Evolutionary conservation across 257 asterid species (phyloP), one percentile per base, ranked within the genome.

Genomic region (Solanum tarapatanum): DNA sequence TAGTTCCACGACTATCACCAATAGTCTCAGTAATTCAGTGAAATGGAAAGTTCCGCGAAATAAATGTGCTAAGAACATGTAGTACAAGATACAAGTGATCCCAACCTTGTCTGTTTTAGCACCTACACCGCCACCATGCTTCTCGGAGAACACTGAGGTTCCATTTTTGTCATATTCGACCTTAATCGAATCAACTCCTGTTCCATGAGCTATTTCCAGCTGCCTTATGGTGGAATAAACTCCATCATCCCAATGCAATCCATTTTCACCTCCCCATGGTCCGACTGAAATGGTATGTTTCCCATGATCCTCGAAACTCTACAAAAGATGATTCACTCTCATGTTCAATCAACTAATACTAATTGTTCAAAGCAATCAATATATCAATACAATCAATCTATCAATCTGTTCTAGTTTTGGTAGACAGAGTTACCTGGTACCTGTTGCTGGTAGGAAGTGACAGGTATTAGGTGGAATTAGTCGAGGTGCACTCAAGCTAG

Each of bases 251-350:
- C 98, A 96, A 45, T 89, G 91, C 80, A 84, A 79, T 73, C 98
- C 99, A 41, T 89, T 94, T 55, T 88, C 93, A 45, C 97, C 98
- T 60, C 99, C 99, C 97, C 98, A 94, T 72, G 99, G 98, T 90
- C 98, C 98, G 17, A 92, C 88, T 23, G 95, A 84, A 48, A 89
- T 73, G 51, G 90, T 69, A 28, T 87, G 89, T 76, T 92, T 91
- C 11, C 92, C 93, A 70, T 85, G 74, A 24, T 89, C 89, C 88
- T 91, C 94, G 48, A 86, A 62, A 82, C 26, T 88, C 93, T 94
- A 91, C n/a, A 79, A 75, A 85, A 11, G 30, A 37, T 37, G 30
- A 32, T 37, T 75, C n/a, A 84, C 43, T 28, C 41, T 83, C 64
- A 73, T 5, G 24, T 48, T 77, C 76, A 76, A 69, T 35, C 37